These are phyloP conservation scores for Rhododendron griersonianum DNA, from an alignment of 148 eudicot genomes.

Conservation along the genomic window DNA sequence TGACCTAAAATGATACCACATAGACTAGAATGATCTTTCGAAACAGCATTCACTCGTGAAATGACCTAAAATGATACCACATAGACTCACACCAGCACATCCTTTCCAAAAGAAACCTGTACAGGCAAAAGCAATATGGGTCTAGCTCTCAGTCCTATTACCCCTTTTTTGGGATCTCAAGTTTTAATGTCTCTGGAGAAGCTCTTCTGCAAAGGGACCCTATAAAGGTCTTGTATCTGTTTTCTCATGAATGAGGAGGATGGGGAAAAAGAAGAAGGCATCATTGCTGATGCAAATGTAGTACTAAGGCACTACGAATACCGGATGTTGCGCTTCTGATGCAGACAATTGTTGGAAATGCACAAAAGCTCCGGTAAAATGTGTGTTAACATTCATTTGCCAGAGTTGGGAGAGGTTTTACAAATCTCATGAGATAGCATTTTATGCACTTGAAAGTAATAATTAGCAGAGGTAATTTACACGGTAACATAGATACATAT, in stretches of 20 bases:
- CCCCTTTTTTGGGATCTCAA: neutral
- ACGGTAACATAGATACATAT: too few species aligned
- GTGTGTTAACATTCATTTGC: too few species aligned
- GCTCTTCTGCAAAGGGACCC: neutral
- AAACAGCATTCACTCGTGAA: neutral
- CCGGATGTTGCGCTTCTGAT: too few species aligned
- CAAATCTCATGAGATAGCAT: neutral
- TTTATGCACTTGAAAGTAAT: neutral
- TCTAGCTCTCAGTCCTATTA: neutral
- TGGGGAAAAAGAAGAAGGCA: too few species aligned
- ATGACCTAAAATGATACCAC: slow-evolving; percentile 4
- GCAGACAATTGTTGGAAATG: too few species aligned
- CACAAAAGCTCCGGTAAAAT: too few species aligned
- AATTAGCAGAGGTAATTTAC: too few species aligned
- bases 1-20: slow-evolving; percentile 7
- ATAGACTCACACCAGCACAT: neutral
- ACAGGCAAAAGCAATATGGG: neutral
- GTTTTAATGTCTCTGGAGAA: neutral
- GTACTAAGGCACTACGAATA: too few species aligned
- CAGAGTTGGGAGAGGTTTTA: too few species aligned
- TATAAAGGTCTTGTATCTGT: neutral
- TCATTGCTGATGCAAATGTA: too few species aligned
- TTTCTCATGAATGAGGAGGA: too few species aligned
- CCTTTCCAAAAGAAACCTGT: neutral
- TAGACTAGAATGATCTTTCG: neutral